A percentile compares a stretch with the other conserved stretches of the same genome.
phyloP scores from a whole-genome alignment of 139 green algal species.

The Deuterostichococcus epilithicus region DNA sequence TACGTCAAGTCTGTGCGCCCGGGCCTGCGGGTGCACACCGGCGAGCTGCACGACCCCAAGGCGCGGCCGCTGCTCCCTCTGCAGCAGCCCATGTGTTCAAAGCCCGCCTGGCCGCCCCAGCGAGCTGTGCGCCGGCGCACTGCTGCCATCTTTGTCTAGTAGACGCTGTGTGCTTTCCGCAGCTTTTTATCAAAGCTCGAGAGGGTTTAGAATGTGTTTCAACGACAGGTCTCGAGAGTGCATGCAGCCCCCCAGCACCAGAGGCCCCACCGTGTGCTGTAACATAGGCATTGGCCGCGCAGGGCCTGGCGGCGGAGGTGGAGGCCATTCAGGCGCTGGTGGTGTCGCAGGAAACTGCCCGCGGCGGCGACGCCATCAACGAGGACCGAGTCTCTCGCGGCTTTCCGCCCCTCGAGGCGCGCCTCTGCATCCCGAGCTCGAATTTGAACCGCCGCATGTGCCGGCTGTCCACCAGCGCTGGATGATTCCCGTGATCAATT shows the following conservation, averaged over 20 bases:
- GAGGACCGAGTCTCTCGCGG: slow-evolving; percentile 34
- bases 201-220: background rate
- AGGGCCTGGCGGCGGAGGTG: slow-evolving; percentile 66
- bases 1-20: slow-evolving; percentile 62
- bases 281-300: slow-evolving; percentile 33
- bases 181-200: background rate
- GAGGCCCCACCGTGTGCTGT: background rate
- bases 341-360: slow-evolving; percentile 80
- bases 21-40: slow-evolving; percentile 34
- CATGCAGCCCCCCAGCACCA: background rate
- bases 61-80: slow-evolving; percentile 11
- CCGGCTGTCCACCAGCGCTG: too few relatives aligned
- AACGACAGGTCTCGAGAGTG: background rate
- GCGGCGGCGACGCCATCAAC: slow-evolving; percentile 73
- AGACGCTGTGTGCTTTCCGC: background rate
- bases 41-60: slow-evolving; percentile 64
- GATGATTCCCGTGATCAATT: too few relatives aligned
- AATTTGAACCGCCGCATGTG: too few relatives aligned
- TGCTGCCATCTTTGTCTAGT: background rate
- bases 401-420: slow-evolving; percentile 30
- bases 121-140: background rate
- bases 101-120: background rate
- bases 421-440: too few relatives aligned
- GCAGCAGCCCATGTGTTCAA: background rate
- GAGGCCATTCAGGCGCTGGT: slow-evolving; percentile 75